Base-by-base conservation (phyloP, 257 asterid species). In the Jasminum sambac region DNA sequence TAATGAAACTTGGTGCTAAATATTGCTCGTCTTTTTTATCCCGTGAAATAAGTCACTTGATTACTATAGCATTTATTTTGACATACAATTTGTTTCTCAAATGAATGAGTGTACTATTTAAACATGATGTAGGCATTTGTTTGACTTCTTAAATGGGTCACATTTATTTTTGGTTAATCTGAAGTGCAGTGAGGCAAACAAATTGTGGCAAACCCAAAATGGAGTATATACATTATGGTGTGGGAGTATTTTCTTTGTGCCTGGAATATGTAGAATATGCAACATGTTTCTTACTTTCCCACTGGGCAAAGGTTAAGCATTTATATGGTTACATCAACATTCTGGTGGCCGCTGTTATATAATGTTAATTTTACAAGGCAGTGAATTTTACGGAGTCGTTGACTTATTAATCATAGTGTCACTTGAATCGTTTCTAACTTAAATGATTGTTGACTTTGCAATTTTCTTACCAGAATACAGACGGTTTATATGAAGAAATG, bases 391-490 rank as follows among this genome's bases (percentile, higher is more conserved):
- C 67, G 60, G 37, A 59, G 73, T 74, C 79, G 76, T 74, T 78
- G 72, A 55, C 76, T 61, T 79, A 77, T 71, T 75, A 30, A 30
- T 30, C 36, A 30, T 30, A 69, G 79, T 71, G 61, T 71, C 77
- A 63, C 76, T 62, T 77, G 77, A 76, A 76, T 72, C 39, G 64
- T 70, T 72, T 69, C 77, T 70, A 43, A 62, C 43, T 77, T 72
- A 70, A 76, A 71, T 66, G 72, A 82, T 79, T 78, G 79, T 82
- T 92, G 79, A 90, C 86, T 77, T 84, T 79, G 83, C 82, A 77
- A 83, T 83, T 79, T 78, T 62, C 66, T 85, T 85, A 63, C 74
- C 84, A 90, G 98, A 96, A 90, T 70, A 73, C 96, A 17, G 88
- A 84, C 66, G 87, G 82, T 75, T 83, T 93, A 77, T 78, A 74